Evolutionary conservation across 2,329 filamentous ascomycete genomes (phyloP), one percentile per base, ranked within the genome.

Genomic region (Didymella keratinophila): DNA sequence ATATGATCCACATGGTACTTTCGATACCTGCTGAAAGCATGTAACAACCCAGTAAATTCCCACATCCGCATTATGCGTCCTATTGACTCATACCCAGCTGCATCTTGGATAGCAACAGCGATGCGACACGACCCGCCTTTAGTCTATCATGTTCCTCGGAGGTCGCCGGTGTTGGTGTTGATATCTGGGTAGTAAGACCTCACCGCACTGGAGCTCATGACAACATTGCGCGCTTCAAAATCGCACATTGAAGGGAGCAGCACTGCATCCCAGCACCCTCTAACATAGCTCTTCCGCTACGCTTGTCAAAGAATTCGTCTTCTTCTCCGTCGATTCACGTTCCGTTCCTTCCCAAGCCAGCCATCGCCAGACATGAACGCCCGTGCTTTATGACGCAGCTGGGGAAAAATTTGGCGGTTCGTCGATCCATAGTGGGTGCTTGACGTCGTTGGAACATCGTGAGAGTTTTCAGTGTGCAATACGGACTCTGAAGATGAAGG

Each of bases 331-430:
- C 20, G 39, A 42, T 42, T 25, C 20, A 42, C 7, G 10, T 3
- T 20, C 39, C 21, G 14, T 27, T 12, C 9, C 3, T 7, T 16
- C 37, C 10, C 18, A 41, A 6, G 47, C 48, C 43, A 48, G 53
- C 47, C 48, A 52, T 48, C 42, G 27, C 14, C 34, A 30, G 37
- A 48, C n/a, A 21, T 23, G 20, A 34, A 23, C 18, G 54, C 21
- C 54, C 54, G 54, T 57, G 54, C 54, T 30, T 36, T 27, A 52
- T 57, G 54, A 57, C 54, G 54, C 48, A 57, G 41, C 54, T 48
- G 48, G 54, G 54, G 54, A 52, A 57, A 56, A 47, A 28, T 43
- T 48, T 52, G 48, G 54, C 54, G 6, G 34, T 47, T 56, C 21
- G 53, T 51, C 53, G 53, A 56, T 51, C 53, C 20, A n/a, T 42